Base-by-base conservation (phyloP, 495 filamentous ascomycete species). In the Penicillium fimorum region DNA sequence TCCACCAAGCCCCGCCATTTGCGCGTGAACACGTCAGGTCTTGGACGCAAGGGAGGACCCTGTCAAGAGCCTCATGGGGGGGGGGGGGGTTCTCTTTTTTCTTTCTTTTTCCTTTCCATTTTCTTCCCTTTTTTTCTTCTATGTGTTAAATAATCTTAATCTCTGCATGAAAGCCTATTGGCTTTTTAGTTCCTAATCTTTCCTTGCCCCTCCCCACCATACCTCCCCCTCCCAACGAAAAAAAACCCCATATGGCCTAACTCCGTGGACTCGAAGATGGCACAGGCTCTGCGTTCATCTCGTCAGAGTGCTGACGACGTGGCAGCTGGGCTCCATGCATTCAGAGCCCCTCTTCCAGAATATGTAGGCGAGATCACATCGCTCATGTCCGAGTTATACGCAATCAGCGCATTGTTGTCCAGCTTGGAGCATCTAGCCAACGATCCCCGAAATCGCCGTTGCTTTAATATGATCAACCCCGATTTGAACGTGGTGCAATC, bases 351-450 rank as follows among this genome's bases (percentile, higher is more conserved):
- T 57, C 70, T 86, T 42, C 79, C 81, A 30, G 73, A 82, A 48
- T 65, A 76, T 60, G 60, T 74, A n/a, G 74, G 78, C 8, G 81
- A 83, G 46, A 81, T 87, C 49, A 82, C 82, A 18, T 67, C 66
- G 11, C 66, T 80, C 12, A 81, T 87, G 33, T 72, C 76, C 33
- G 73, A 82, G 53, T 77, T 85, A 22, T 84, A 80, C 66, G 72
- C 72, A 48, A 78, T 84, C 60, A 79, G 79, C 55, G 66, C 76
- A 11, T 71, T 70, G 10, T 67, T 87, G 12, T 76, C 73, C 5
- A 64, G 61, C n/a, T 57, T 87, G 35, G 71, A 79, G 5, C 67
- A 66, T 25, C 59, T 73, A 24, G 59, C 73, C 32, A 67, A 70
- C 6, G 56, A 71, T 35, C 62, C 59, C 24, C 65, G 57, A 7